Evolutionary conservation across 768 basidiomycete genomes (phyloP).

Genomic region (Clitopilus hobsonii): DNA sequence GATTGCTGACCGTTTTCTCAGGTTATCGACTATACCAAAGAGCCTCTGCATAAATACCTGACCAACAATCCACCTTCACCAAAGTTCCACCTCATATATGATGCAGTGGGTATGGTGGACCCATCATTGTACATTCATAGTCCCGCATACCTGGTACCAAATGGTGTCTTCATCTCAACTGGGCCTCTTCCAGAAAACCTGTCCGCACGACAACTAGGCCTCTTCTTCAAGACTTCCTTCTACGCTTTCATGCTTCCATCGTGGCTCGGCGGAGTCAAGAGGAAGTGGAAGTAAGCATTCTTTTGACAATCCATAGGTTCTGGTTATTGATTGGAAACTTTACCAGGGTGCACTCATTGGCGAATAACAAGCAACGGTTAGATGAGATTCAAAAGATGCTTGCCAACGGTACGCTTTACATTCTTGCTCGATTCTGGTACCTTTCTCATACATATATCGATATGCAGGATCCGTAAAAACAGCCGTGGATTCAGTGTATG

Average conservation of each 20-base stretch:
- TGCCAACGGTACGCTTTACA: constrained; percentile 35
- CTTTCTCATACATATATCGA: background rate
- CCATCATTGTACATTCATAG: constrained; percentile 45
- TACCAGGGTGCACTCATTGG: constrained; percentile 27
- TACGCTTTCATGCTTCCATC: constrained; percentile 31
- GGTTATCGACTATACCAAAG: constrained; percentile 61
- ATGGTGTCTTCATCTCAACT: constrained; percentile 50
- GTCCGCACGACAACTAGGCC: constrained; percentile 25
- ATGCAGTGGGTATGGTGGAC: constrained; percentile 49
- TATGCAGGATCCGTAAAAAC: constrained; percentile 44
- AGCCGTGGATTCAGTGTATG: constrained; percentile 53
- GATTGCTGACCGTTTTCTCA: constrained; percentile 8
- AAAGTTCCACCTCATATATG: constrained; percentile 55
- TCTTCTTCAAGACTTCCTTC: constrained; percentile 25
- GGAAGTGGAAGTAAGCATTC: constrained; percentile 39
- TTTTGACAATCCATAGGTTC: background rate
- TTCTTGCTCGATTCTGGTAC: too few species aligned
- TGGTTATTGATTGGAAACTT: background rate
- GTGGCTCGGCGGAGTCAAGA: constrained; percentile 49
- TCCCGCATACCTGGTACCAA: constrained; percentile 47
- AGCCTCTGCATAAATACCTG: constrained; percentile 44
- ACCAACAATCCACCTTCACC: constrained; percentile 36
- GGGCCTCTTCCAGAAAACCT: constrained; percentile 38
- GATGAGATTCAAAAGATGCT: constrained; percentile 30
- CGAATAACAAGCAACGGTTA: constrained; percentile 28